Base-by-base conservation (phyloP, 768 basidiomycete genomes). In the Suillus ampliporus region DNA sequence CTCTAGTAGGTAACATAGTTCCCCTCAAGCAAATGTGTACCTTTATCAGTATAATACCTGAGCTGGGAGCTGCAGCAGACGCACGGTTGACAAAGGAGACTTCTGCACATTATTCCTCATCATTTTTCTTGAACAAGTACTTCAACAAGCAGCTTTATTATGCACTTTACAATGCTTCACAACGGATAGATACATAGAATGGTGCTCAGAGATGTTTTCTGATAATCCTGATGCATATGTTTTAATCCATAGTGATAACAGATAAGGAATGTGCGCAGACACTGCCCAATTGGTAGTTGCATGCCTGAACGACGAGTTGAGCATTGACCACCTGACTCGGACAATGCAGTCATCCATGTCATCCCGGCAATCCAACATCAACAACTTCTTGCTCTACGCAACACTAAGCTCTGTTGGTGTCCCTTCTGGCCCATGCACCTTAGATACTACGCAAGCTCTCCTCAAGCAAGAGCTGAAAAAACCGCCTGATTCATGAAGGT, bases 51-150 rank as follows among this genome's bases (percentile, higher is more conserved):
- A 26, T 78, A 2, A 61, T 70, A 2, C 72, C 76, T n/a, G 65
- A 64, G 2, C 71, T 77, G 58, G 75, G 73, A 13, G 53, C 38
- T 4, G 65, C 62, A 38, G 75, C 71, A 3, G 64, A 74, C 47
- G 21, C 41, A 3, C 19, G 61, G 21, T 65, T 78, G 11, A 73
- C 64, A 14, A 26, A 15, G 23, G 23, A 13, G 14, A 47, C 46
- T 26, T 47, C 46, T 23, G 6, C 21, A 15, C 46, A 47, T 47
- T 47, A 47, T 44, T 44, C 43, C n/a, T 43, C 8, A 0, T 43
- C 43, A 11, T n/a, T 44, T 44, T 44, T 44, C 9, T n/a, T 44
- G n/a, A 44, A 44, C 43, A 44, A 44, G 43, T 44, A 44, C n/a
- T 44, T 44, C 10, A 21, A 44, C n/a, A n/a, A 44, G 43, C n/a